Evolutionary conservation across 2,329 filamentous ascomycete genomes (phyloP).

Genomic region (Colletotrichum brevisporum): DNA sequence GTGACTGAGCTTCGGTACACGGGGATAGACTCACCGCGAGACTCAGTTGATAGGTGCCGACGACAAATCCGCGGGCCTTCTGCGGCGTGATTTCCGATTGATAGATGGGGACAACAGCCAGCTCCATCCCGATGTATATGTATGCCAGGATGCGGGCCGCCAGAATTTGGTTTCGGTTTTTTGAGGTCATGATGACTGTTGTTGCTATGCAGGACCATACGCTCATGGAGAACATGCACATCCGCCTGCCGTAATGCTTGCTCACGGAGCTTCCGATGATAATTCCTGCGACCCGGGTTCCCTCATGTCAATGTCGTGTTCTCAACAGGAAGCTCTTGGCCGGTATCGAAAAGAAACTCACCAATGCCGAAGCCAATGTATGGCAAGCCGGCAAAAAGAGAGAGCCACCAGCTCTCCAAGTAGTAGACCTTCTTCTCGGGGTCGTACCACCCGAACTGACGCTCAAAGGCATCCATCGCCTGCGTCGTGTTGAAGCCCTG

Average conservation of each 20-base stretch:
- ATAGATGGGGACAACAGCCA: conserved; percentile 53
- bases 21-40: conserved; percentile 43
- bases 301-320: not conserved
- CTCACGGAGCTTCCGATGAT: conserved; percentile 44
- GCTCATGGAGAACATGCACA: conserved; percentile 51
- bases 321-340: no score
- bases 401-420: conserved; percentile 50
- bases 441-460: conserved; percentile 51
- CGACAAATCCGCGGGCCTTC: conserved; percentile 49
- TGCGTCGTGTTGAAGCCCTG: conserved; percentile 53
- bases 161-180: conserved; percentile 49
- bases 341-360: conserved; percentile 27
- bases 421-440: conserved; percentile 43
- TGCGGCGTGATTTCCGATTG: conserved; percentile 52
- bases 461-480: conserved; percentile 53
- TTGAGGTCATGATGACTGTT: conserved; percentile 50
- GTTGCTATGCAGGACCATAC: conserved; percentile 51
- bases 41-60: conserved; percentile 53
- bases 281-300: conserved; percentile 37
- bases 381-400: conserved; percentile 53
- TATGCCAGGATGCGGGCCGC: conserved; percentile 54
- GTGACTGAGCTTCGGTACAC: not conserved
- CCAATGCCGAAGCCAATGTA: conserved; percentile 52
- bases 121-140: conserved; percentile 56
- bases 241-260: conserved; percentile 44